Conservation (phyloP, 768 basidiomycete species). For the Hysterangium stoloniferum region DNA sequence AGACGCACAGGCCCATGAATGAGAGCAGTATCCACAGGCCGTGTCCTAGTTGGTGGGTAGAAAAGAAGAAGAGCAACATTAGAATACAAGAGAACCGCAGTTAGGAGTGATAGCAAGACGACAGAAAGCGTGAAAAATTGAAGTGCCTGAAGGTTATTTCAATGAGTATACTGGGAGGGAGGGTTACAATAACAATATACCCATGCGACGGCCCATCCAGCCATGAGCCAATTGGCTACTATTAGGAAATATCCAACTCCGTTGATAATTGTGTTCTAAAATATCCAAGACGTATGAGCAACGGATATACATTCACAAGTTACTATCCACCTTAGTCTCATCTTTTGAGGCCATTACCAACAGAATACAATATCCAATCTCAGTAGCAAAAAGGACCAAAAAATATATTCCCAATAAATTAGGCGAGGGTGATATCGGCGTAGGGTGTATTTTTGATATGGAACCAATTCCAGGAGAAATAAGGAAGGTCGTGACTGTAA, state of each 20-base stretch:
- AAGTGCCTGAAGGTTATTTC: constrained; percentile 39
- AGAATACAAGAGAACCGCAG: constrained; percentile 68
- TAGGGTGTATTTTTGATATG: constrained; percentile 49
- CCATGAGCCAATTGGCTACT: constrained; percentile 73
- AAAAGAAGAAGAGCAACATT: constrained; percentile 73
- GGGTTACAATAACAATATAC: constrained; percentile 28
- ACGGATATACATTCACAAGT: background rate
- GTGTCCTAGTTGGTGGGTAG: constrained; percentile 46
- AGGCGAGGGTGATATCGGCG: constrained; percentile 63
- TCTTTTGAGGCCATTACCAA: constrained; percentile 62
- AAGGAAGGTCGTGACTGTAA: constrained; percentile 61
- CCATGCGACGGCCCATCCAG: constrained; percentile 72
- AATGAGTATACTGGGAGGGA: constrained; percentile 1
- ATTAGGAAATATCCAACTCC: constrained; percentile 78
- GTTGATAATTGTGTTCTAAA: constrained; percentile 57
- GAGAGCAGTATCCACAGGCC: constrained; percentile 71
- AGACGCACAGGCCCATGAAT: constrained; percentile 85
- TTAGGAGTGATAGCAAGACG: constrained; percentile 60
- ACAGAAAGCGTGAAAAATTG: constrained; percentile 73
- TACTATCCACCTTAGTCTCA: constrained; percentile 64
- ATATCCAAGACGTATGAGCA: background rate
- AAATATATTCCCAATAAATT: constrained; percentile 54
- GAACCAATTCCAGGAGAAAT: constrained; percentile 56
- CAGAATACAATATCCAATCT: constrained; percentile 78
- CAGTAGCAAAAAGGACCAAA: constrained; percentile 49